Evolutionary conservation across 805 yeast genomes (phyloP).

Genomic region (Pichia exigua): DNA sequence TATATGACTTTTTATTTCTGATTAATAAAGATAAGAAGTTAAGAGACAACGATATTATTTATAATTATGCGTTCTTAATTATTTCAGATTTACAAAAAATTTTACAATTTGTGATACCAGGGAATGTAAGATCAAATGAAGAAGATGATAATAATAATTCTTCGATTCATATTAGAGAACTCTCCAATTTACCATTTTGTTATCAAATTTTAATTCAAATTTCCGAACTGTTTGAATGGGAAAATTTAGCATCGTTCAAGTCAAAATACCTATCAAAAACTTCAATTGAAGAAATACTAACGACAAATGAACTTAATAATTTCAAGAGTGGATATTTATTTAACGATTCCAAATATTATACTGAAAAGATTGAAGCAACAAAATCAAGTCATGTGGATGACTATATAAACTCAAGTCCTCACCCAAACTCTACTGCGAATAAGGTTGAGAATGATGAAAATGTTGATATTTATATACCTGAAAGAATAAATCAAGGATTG

Average conservation of each 20-base stretch:
- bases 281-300: slow-evolving; percentile 15
- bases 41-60: slow-evolving; percentile 6
- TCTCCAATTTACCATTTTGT: slow-evolving; percentile 25
- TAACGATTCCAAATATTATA: slow-evolving; percentile 16
- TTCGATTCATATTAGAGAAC: slow-evolving; percentile 14
- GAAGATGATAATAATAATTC: neutral
- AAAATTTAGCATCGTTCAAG: slow-evolving; percentile 18
- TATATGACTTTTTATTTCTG: slow-evolving; percentile 50
- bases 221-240: slow-evolving; percentile 16
- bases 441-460: neutral
- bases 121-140: slow-evolving; percentile 8
- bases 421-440: neutral
- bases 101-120: slow-evolving; percentile 31
- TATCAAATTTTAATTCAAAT: slow-evolving; percentile 21
- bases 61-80: slow-evolving; percentile 15
- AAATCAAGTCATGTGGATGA: slow-evolving; percentile 13
- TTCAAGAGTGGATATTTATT: slow-evolving; percentile 27
- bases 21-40: slow-evolving; percentile 10
- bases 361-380: slow-evolving; percentile 4
- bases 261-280: slow-evolving; percentile 25
- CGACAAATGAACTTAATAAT: slow-evolving; percentile 30
- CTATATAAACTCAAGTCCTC: slow-evolving; percentile 6
- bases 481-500: slow-evolving; percentile 12
- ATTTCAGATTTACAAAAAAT: slow-evolving; percentile 29
- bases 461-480: slow-evolving; percentile 8